Conservation (phyloP, 2,329 filamentous ascomycete species). For the Sporothrix pallida region DNA sequence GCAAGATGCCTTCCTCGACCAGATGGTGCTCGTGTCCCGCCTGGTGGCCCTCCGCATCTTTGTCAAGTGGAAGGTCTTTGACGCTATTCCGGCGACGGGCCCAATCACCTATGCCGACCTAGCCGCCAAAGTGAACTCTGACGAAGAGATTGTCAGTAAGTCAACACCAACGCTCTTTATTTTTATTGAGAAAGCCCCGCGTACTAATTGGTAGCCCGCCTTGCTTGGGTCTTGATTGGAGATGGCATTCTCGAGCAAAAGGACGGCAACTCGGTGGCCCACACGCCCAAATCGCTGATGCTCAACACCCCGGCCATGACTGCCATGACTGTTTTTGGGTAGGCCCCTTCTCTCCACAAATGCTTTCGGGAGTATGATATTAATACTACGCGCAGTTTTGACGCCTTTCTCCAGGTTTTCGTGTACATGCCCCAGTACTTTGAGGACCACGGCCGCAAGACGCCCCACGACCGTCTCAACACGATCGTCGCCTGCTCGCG, state of each 20-base stretch:
- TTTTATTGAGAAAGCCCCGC: too few species aligned
- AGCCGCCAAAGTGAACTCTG: constrained; percentile 41
- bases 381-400: constrained; percentile 38
- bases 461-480: constrained; percentile 42
- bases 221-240: constrained; percentile 38
- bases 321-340: constrained; percentile 36
- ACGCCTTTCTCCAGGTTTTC: constrained; percentile 39
- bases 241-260: constrained; percentile 38
- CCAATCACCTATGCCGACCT: constrained; percentile 43
- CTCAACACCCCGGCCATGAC: constrained; percentile 34
- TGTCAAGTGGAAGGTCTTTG: constrained; percentile 45
- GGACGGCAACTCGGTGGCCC: constrained; percentile 38
- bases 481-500: constrained; percentile 43
- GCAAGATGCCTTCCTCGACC: constrained; percentile 34
- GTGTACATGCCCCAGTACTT: constrained; percentile 45
- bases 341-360: background rate
- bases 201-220: constrained; percentile 35
- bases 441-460: constrained; percentile 42
- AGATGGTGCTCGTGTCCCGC: constrained; percentile 30
- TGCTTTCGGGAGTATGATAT: too few species aligned
- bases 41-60: constrained; percentile 42
- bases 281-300: constrained; percentile 39
- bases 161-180: background rate
- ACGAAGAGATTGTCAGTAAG: constrained; percentile 42
- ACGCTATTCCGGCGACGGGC: constrained; percentile 42